These are phyloP conservation scores for Luffa acutangula DNA, from an alignment of 306 rosid species.

Conservation along the genomic window DNA sequence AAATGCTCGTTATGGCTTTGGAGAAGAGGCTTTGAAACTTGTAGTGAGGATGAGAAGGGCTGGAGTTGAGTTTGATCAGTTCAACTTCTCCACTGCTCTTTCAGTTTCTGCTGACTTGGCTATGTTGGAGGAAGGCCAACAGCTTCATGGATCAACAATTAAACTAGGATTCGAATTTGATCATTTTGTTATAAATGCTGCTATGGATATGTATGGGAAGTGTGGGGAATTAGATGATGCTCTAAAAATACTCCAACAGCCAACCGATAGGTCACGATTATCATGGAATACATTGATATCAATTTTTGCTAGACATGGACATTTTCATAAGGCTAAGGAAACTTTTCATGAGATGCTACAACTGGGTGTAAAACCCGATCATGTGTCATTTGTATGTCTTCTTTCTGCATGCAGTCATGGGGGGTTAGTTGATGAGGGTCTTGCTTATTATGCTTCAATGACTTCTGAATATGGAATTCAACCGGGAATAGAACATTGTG, in stretches of 20 bases:
- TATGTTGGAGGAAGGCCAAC: slow-evolving; percentile 82
- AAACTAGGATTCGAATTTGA: slow-evolving; percentile 71
- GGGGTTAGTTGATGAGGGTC: slow-evolving; percentile 89
- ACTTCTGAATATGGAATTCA: slow-evolving; percentile 40
- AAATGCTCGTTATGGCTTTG: slow-evolving; percentile 57
- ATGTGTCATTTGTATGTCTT: slow-evolving; percentile 85
- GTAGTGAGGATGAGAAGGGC: slow-evolving; percentile 42
- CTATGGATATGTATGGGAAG: slow-evolving; percentile 95
- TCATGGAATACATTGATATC: slow-evolving; percentile 93
- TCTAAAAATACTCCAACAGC: slow-evolving; percentile 44
- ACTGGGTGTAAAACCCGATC: slow-evolving; percentile 60
- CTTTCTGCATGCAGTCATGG: slow-evolving; percentile 88
- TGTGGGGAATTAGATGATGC: slow-evolving; percentile 82
- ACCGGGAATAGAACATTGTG: slow-evolving; percentile 76
- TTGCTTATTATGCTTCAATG: slow-evolving; percentile 58
- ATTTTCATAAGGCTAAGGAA: slow-evolving; percentile 50
- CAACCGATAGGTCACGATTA: slow-evolving; percentile 39
- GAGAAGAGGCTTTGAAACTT: slow-evolving; percentile 72
- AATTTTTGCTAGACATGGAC: slow-evolving; percentile 72
- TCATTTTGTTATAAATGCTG: slow-evolving; percentile 55
- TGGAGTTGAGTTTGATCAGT: slow-evolving; percentile 61
- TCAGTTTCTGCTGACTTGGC: slow-evolving; percentile 67
- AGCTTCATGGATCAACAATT: slow-evolving; percentile 55
- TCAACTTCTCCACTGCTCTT: slow-evolving; percentile 64
- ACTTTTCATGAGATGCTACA: slow-evolving; percentile 68